Evolutionary conservation across 2,329 filamentous ascomycete genomes (phyloP).

Genomic region (Phyllosticta capitalensis): DNA sequence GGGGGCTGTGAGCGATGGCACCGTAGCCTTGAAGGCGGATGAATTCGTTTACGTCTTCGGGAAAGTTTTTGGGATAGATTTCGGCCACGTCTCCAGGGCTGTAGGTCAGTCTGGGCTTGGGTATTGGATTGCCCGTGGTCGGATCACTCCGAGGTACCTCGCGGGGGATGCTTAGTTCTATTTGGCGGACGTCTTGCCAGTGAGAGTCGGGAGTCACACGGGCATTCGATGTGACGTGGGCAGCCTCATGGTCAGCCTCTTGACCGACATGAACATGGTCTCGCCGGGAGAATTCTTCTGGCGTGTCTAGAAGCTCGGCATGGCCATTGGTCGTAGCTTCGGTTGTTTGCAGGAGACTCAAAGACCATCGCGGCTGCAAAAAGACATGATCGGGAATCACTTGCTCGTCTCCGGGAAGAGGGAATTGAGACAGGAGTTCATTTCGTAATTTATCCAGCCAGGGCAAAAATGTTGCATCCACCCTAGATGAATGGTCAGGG

Average conservation of each 20-base stretch:
- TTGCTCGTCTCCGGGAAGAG: constrained; percentile 54
- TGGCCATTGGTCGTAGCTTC: not conserved
- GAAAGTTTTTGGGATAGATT: constrained; percentile 81
- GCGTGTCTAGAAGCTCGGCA: not conserved
- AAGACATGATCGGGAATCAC: constrained; percentile 67
- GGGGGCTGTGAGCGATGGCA: constrained; percentile 56
- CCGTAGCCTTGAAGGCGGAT: constrained; percentile 74
- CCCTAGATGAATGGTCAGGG: constrained; percentile 29
- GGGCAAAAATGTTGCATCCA: constrained; percentile 70
- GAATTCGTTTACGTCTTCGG: constrained; percentile 67
- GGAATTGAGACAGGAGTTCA: constrained; percentile 56
- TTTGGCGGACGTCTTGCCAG: constrained; percentile 86
- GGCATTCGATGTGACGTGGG: constrained; percentile 54
- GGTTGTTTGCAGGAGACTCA: constrained; percentile 31
- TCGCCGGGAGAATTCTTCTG: not conserved
- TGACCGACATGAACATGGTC: constrained; percentile 3
- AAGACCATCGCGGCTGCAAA: constrained; percentile 64
- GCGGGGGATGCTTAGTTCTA: constrained; percentile 48
- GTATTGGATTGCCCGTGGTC: not conserved
- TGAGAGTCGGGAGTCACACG: constrained; percentile 67
- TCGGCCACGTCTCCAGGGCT: constrained; percentile 69
- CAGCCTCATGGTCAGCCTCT: constrained; percentile 31
- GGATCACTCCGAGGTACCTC: constrained; percentile 2
- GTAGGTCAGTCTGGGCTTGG: constrained; percentile 34
- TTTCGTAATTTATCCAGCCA: constrained; percentile 64